These are phyloP conservation scores for Strobilomyces dryophilus DNA, from an alignment of 768 basidiomycete species.

Conservation along the genomic window DNA sequence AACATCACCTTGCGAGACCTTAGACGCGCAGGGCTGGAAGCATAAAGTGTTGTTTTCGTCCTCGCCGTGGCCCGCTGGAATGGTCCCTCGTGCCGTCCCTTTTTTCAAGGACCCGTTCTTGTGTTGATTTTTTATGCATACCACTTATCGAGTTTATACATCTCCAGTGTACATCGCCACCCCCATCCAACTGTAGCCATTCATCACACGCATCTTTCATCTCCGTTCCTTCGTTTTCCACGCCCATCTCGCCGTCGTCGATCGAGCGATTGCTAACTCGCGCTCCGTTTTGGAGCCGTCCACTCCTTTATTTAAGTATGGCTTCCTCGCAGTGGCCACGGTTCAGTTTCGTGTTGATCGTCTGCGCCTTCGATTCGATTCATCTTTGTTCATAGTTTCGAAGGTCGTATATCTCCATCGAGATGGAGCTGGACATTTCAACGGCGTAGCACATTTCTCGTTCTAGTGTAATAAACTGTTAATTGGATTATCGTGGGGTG, in stretches of 20 bases:
- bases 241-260: neutral
- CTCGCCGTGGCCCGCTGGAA: neutral
- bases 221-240: neutral
- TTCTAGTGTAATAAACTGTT: neutral
- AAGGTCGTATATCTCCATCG: conserved; percentile 12
- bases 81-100: neutral
- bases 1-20: conserved; percentile 50
- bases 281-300: conserved; percentile 11
- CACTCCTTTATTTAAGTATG: conserved; percentile 12
- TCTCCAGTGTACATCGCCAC: conserved; percentile 30
- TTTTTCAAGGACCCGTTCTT: conserved; percentile 1
- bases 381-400: conserved; percentile 3
- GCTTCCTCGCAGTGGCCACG: neutral
- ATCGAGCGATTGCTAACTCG: neutral
- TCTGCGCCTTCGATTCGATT: conserved; percentile 3
- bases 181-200: conserved; percentile 28
- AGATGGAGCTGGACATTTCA: conserved; percentile 20
- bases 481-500: neutral
- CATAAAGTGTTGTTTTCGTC: conserved; percentile 1
- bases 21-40: conserved; percentile 30
- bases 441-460: conserved; percentile 1
- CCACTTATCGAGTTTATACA: conserved; percentile 5
- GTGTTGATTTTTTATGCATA: conserved; percentile 17
- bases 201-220: conserved; percentile 26
- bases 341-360: conserved; percentile 2